A percentile compares a stretch with the other conserved stretches of the same genome.
Evolutionary conservation across 805 yeast genomes (phyloP).

Genomic region (Candida takata): DNA sequence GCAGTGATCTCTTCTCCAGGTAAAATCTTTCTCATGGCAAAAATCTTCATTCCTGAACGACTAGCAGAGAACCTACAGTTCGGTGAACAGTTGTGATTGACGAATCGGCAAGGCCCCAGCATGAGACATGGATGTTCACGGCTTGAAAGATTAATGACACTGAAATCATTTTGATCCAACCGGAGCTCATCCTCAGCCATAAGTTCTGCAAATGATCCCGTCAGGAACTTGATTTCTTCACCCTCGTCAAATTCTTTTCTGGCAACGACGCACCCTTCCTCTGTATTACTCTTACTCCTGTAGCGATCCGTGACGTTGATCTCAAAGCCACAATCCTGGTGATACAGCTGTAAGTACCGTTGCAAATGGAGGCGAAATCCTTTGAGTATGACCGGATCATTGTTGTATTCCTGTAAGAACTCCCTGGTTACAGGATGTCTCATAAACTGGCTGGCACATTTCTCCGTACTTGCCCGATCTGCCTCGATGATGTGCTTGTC

Average conservation of each 20-base stretch:
- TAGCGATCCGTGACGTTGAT: constrained; percentile 38
- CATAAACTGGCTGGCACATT: constrained; percentile 24
- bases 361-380: constrained; percentile 32
- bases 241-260: constrained; percentile 24
- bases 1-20: constrained; percentile 44
- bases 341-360: constrained; percentile 30
- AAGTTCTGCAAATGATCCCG: constrained; percentile 32
- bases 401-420: constrained; percentile 22
- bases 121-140: constrained; percentile 29
- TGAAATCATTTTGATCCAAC: constrained; percentile 33
- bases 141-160: constrained; percentile 32
- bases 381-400: constrained; percentile 11
- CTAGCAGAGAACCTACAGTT: constrained; percentile 31
- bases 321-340: constrained; percentile 34
- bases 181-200: constrained; percentile 27
- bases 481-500: constrained; percentile 10
- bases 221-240: constrained; percentile 28
- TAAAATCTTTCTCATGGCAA: constrained; percentile 28
- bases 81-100: constrained; percentile 42
- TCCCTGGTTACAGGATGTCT: constrained; percentile 18
- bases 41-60: constrained; percentile 26
- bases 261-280: constrained; percentile 34
- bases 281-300: constrained; percentile 8
- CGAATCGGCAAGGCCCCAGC: constrained; percentile 43
- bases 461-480: constrained; percentile 8